phyloP scores from a whole-genome alignment of 1,284 basidiomycete genomes.

The Xerocomus nothofagi region DNA sequence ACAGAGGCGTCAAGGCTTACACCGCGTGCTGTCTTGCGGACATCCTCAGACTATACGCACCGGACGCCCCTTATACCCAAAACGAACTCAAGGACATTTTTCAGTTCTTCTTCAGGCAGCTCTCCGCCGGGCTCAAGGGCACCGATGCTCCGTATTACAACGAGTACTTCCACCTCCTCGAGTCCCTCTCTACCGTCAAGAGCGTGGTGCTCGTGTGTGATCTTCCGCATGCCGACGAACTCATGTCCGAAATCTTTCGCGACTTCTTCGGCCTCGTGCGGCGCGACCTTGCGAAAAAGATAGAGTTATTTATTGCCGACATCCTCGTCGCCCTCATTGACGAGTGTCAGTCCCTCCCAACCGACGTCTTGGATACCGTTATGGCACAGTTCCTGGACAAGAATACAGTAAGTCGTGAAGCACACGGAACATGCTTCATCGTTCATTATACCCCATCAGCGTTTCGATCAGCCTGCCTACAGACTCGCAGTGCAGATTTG shows the following conservation, averaged over 20 bases:
- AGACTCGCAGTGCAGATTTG: slow-evolving; percentile 89
- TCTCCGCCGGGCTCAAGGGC: slow-evolving; percentile 72
- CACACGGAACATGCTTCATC: neutral
- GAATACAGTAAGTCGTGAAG: slow-evolving; percentile 49
- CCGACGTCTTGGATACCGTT: slow-evolving; percentile 78
- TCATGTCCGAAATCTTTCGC: slow-evolving; percentile 83
- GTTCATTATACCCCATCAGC: slow-evolving; percentile 39
- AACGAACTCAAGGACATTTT: slow-evolving; percentile 91
- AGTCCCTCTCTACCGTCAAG: slow-evolving; percentile 92
- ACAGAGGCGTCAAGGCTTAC: slow-evolving; percentile 91
- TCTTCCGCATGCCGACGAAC: slow-evolving; percentile 82
- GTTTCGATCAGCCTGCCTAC: slow-evolving; percentile 75
- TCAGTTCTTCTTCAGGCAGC: slow-evolving; percentile 89
- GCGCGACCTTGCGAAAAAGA: slow-evolving; percentile 84
- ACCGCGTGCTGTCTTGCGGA: slow-evolving; percentile 95
- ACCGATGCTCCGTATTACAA: slow-evolving; percentile 76
- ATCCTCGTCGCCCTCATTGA: slow-evolving; percentile 90
- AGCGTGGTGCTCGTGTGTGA: slow-evolving; percentile 93
- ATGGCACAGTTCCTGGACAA: slow-evolving; percentile 86
- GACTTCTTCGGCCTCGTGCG: slow-evolving; percentile 81
- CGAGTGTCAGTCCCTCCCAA: slow-evolving; percentile 75
- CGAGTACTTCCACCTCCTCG: slow-evolving; percentile 91
- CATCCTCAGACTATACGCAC: slow-evolving; percentile 90
- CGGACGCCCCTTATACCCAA: slow-evolving; percentile 93
- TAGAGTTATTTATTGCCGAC: slow-evolving; percentile 86